phyloP scores from a whole-genome alignment of 305 asterid species.

The Fraxinus baroniana region DNA sequence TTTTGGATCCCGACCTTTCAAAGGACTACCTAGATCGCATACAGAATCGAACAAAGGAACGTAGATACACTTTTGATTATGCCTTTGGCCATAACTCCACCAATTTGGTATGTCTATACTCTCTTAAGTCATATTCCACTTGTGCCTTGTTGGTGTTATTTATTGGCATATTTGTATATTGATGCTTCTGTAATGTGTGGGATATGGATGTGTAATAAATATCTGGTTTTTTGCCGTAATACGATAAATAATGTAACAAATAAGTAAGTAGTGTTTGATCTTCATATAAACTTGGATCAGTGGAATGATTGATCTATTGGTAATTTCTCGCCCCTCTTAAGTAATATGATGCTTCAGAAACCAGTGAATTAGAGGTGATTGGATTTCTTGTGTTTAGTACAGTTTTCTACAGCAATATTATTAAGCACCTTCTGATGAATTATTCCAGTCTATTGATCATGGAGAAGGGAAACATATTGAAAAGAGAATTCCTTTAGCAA shows the following conservation, averaged over 20 bases:
- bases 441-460: neutral
- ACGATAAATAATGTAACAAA: no score
- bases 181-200: slow-evolving; percentile 15
- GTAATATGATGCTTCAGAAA: neutral
- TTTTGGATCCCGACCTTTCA: slow-evolving; percentile 93
- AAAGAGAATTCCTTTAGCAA: slow-evolving; percentile 1
- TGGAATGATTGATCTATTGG: neutral
- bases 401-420: slow-evolving; percentile 4
- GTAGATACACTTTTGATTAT: slow-evolving; percentile 75
- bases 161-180: neutral
- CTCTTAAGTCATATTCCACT: neutral
- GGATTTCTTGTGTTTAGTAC: neutral
- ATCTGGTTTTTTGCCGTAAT: neutral
- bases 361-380: slow-evolving; percentile 4
- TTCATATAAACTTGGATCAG: neutral
- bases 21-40: slow-evolving; percentile 83
- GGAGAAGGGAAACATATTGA: neutral
- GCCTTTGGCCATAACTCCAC: slow-evolving; percentile 72
- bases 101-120: slow-evolving; percentile 52
- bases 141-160: slow-evolving; percentile 4
- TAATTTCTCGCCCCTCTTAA: neutral
- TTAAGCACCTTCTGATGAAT: slow-evolving; percentile 1
- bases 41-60: slow-evolving; percentile 81
- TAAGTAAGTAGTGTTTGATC: no score
- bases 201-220: neutral